phyloP scores from a whole-genome alignment of 208 protist genomes.

The Crithidia expoeki region DNA sequence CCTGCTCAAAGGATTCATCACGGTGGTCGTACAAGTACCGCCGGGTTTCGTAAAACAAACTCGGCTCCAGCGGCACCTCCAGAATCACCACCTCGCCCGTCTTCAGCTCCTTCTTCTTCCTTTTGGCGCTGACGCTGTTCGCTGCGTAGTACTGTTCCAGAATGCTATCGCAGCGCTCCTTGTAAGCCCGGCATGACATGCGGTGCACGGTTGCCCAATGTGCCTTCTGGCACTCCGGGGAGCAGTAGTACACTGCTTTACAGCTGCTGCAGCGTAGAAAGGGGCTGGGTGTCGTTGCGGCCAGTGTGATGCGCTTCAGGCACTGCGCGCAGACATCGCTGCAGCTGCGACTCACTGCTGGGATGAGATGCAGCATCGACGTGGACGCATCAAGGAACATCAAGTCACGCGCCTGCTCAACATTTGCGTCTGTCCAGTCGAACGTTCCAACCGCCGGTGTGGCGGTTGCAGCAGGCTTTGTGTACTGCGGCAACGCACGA shows the following conservation, averaged over 20 bases:
- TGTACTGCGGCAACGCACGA: slow-evolving; percentile 49
- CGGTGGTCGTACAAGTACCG: slow-evolving; percentile 80
- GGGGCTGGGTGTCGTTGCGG: slow-evolving; percentile 10
- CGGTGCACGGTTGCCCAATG: slow-evolving; percentile 70
- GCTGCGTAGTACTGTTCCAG: slow-evolving; percentile 54
- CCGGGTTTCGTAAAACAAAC: slow-evolving; percentile 71
- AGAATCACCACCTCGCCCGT: slow-evolving; percentile 48
- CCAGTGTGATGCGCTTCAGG: slow-evolving; percentile 22
- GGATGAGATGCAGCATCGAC: slow-evolving; percentile 70
- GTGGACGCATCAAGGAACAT: slow-evolving; percentile 88
- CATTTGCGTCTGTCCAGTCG: slow-evolving; percentile 46
- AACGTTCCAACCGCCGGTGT: slow-evolving; percentile 14
- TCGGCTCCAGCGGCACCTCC: slow-evolving; percentile 73
- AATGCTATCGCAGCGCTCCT: slow-evolving; percentile 46
- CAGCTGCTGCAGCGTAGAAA: slow-evolving; percentile 81
- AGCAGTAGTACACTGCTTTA: slow-evolving; percentile 85
- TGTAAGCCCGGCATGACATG: slow-evolving; percentile 64
- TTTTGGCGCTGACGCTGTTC: slow-evolving; percentile 35
- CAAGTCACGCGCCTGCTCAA: slow-evolving; percentile 69
- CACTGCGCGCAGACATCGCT: slow-evolving; percentile 63
- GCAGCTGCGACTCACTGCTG: slow-evolving; percentile 58
- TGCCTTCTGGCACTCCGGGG: slow-evolving; percentile 60
- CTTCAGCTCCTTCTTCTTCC: slow-evolving; percentile 32
- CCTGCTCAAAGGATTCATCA: slow-evolving; percentile 53
- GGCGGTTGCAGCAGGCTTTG: neutral